A percentile compares a stretch with the other conserved stretches of the same genome.
Evolutionary conservation across 164 flowering plant species (phyloP).

Genomic region (Annona squamosa): DNA sequence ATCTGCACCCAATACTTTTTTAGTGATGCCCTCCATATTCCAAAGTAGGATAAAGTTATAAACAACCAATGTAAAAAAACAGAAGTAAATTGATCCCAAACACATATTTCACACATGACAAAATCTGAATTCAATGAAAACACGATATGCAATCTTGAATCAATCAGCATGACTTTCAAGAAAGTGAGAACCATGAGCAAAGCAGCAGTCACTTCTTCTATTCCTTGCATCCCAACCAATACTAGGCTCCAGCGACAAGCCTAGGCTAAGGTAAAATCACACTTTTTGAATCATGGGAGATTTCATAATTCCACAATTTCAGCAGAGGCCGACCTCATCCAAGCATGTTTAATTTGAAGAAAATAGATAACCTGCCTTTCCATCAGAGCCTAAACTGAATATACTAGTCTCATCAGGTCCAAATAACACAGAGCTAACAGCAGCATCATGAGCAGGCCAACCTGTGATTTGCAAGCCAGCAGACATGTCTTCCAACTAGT

Average conservation of each 20-base stretch:
- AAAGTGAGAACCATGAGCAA: background rate
- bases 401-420: conserved; percentile 96
- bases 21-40: conserved; percentile 7
- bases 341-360: too few relatives aligned
- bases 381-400: conserved; percentile 86
- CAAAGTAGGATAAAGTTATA: background rate
- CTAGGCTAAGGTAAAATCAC: background rate
- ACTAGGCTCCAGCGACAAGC: background rate
- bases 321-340: too few relatives aligned
- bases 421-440: conserved; percentile 78
- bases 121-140: background rate
- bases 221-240: background rate
- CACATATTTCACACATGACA: background rate
- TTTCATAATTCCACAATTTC: background rate
- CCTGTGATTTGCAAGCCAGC: conserved; percentile 96
- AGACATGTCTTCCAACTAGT: conserved; percentile 69
- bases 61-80: background rate
- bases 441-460: conserved; percentile 98
- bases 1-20: conserved; percentile 43
- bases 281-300: background rate
- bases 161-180: background rate
- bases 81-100: background rate
- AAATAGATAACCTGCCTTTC: conserved; percentile 53
- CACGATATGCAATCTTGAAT: background rate
- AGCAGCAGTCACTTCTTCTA: background rate